Evolutionary conservation across 805 yeast genomes (phyloP).

Genomic region (Pichia cephalocereana): DNA sequence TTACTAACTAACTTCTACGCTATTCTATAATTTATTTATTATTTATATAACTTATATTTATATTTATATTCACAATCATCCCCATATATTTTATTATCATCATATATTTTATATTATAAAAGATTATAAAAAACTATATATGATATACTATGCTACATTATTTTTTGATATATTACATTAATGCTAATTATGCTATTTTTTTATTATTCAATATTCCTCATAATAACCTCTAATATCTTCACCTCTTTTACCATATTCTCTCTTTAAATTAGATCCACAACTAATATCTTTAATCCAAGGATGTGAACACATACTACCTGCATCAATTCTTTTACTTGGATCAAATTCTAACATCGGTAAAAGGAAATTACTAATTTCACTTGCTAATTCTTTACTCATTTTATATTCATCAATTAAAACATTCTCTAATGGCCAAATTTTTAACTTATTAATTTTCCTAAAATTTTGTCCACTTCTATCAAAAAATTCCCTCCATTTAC

Average conservation of each 20-base stretch:
- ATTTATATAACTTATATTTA: too few species aligned
- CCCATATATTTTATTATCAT: too few species aligned
- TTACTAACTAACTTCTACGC: too few species aligned
- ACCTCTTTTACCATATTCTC: constrained; percentile 24
- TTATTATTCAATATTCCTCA: constrained; percentile 1
- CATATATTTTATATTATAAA: too few species aligned
- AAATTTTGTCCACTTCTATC: constrained; percentile 27
- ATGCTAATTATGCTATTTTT: too few species aligned
- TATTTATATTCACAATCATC: too few species aligned
- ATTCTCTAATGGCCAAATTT: constrained; percentile 41
- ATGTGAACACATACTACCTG: constrained; percentile 44
- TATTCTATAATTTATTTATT: too few species aligned
- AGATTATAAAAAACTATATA: too few species aligned
- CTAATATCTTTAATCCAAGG: constrained; percentile 36
- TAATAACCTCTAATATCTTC: constrained; percentile 25
- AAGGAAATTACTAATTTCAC: constrained; percentile 38
- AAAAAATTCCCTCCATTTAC: constrained; percentile 32
- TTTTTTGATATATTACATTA: too few species aligned
- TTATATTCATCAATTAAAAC: constrained; percentile 43
- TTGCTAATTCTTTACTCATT: constrained; percentile 29
- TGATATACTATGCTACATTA: too few species aligned
- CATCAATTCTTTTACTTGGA: constrained; percentile 43
- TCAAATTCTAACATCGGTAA: constrained; percentile 40
- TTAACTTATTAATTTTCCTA: constrained; percentile 37
- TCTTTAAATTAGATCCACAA: constrained; percentile 16